A percentile compares a stretch with the other conserved stretches of the same genome.
Conservation (phyloP, 179 eudicot genomes). For the Beta lomatogona region DNA sequence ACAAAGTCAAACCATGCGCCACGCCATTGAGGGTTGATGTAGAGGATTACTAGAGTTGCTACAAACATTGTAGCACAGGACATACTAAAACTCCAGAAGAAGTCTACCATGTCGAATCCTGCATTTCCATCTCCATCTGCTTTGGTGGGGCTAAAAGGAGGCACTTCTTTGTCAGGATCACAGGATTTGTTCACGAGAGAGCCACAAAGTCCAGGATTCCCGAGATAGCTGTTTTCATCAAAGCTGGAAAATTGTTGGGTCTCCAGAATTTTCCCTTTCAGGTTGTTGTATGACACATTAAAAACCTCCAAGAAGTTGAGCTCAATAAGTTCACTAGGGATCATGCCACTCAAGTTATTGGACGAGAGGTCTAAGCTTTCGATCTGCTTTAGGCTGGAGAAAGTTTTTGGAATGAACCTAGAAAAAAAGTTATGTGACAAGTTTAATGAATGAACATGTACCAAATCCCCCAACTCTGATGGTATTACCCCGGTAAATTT, state of each 20-base stretch:
- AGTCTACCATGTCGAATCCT: constrained; percentile 2
- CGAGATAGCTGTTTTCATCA: constrained; percentile 11
- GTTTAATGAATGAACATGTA: background rate
- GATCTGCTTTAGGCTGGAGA: constrained; percentile 4
- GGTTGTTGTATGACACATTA: constrained; percentile 29
- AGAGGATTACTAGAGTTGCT: background rate
- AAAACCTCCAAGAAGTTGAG: constrained; percentile 20
- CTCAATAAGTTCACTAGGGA: constrained; percentile 14
- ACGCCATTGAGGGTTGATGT: constrained; percentile 1
- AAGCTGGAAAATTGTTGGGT: constrained; percentile 30
- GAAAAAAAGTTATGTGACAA: constrained; percentile 17
- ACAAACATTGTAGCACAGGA: background rate
- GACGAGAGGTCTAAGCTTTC: constrained; percentile 26
- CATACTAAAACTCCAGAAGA: constrained; percentile 7
- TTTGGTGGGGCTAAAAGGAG: background rate
- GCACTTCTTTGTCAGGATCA: background rate
- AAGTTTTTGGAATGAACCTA: background rate
- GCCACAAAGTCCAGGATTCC: constrained; percentile 22
- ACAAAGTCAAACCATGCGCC: background rate
- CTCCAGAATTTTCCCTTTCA: constrained; percentile 13
- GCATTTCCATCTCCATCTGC: background rate
- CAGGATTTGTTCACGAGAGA: background rate
- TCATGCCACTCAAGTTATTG: constrained; percentile 18
- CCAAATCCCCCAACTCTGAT: background rate
- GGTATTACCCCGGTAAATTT: constrained; percentile 3